Conservation (phyloP, 2,329 filamentous ascomycete species). For the Hymenoscyphus salicellus region DNA sequence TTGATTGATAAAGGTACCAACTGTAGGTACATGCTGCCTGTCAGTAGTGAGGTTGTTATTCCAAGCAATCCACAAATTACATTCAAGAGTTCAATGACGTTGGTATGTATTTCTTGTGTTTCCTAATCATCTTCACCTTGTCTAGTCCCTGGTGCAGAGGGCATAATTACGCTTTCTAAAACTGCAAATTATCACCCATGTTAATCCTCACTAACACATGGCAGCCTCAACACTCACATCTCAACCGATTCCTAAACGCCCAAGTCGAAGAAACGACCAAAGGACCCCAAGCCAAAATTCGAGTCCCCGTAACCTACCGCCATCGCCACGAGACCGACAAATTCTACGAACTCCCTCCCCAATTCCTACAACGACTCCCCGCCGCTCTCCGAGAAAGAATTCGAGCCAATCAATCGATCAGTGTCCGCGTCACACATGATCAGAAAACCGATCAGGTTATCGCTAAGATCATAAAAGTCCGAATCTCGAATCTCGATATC, state of each 20-base stretch:
- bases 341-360: slow-evolving; percentile 71
- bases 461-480: slow-evolving; percentile 85
- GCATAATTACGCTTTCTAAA: too few species aligned
- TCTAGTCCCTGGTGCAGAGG: not conserved
- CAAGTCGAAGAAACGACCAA: slow-evolving; percentile 56
- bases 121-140: not conserved
- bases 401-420: slow-evolving; percentile 53
- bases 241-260: slow-evolving; percentile 82
- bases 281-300: slow-evolving; percentile 42
- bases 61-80: slow-evolving; percentile 57
- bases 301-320: slow-evolving; percentile 71
- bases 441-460: slow-evolving; percentile 67
- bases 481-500: slow-evolving; percentile 85
- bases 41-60: slow-evolving; percentile 70
- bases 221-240: slow-evolving; percentile 72
- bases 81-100: slow-evolving; percentile 88
- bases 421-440: slow-evolving; percentile 74
- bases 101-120: slow-evolving; percentile 53
- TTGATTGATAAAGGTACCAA: slow-evolving; percentile 72
- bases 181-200: not conserved
- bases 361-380: slow-evolving; percentile 59
- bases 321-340: slow-evolving; percentile 81
- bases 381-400: slow-evolving; percentile 61
- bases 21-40: slow-evolving; percentile 63
- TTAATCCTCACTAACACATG: slow-evolving; percentile 18